Conservation (phyloP, 768 basidiomycete genomes). For the Candolleomyces eurysporus region DNA sequence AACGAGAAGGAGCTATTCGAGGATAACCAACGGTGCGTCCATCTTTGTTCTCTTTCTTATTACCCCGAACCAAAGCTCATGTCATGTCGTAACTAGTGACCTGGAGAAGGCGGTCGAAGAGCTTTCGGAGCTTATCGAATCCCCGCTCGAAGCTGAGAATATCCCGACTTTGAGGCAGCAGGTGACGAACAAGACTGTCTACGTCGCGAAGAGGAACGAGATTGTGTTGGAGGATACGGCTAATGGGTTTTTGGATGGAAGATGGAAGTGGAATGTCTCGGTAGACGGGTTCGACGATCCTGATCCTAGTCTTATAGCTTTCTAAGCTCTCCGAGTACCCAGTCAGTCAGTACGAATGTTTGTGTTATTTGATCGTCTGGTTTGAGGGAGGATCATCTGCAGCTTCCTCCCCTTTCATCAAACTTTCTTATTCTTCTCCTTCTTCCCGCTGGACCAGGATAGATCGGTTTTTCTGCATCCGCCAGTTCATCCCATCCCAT, state of each 20-base stretch:
- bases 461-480: too few species aligned
- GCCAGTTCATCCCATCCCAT: too few species aligned
- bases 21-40: slow-evolving; percentile 84
- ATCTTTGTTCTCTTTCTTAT: neutral
- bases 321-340: neutral
- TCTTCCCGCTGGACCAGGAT: too few species aligned
- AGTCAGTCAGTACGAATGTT: too few species aligned
- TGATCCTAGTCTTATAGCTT: slow-evolving; percentile 19
- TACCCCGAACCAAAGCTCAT: neutral
- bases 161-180: slow-evolving; percentile 84
- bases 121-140: slow-evolving; percentile 88
- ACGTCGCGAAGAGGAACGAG: slow-evolving; percentile 96
- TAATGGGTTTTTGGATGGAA: slow-evolving; percentile 78
- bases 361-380: too few species aligned
- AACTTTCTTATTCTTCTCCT: too few species aligned
- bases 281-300: slow-evolving; percentile 72
- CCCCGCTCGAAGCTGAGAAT: slow-evolving; percentile 82
- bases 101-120: slow-evolving; percentile 95
- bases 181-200: slow-evolving; percentile 96
- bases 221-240: slow-evolving; percentile 95
- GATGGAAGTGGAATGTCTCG: slow-evolving; percentile 78
- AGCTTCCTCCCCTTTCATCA: too few species aligned
- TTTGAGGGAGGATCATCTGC: too few species aligned
- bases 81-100: slow-evolving; percentile 49
- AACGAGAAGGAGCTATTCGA: slow-evolving; percentile 96